Conservation (phyloP, 495 filamentous ascomycete genomes). For the Hyaloscypha finlandica region DNA sequence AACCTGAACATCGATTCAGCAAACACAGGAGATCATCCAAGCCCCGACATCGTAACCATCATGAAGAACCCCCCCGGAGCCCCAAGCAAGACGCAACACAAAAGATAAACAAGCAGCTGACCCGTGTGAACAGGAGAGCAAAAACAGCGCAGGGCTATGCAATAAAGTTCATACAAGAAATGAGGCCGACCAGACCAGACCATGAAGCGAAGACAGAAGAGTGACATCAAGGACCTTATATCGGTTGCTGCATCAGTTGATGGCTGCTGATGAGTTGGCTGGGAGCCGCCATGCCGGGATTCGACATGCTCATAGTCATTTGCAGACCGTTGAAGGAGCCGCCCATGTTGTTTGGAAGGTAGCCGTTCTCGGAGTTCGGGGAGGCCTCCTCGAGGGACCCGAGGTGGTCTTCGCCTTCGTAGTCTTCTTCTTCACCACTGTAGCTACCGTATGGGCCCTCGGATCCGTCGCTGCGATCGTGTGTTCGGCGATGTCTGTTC, state of each 20-base stretch:
- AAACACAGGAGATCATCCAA: conserved; percentile 6
- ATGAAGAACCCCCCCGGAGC: conserved; percentile 8
- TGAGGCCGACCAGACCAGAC: conserved; percentile 6
- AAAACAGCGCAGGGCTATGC: conserved; percentile 35
- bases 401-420: conserved; percentile 67
- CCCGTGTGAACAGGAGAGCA: conserved; percentile 3
- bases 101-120: conserved; percentile 13
- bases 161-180: conserved; percentile 31
- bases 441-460: conserved; percentile 64
- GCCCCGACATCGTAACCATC: conserved; percentile 27
- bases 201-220: conserved; percentile 26
- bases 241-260: conserved; percentile 32
- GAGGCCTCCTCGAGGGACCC: conserved; percentile 76
- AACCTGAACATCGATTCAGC: not conserved
- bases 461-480: conserved; percentile 73
- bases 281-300: conserved; percentile 47
- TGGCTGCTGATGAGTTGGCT: conserved; percentile 42
- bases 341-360: conserved; percentile 48
- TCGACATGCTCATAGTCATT: conserved; percentile 57
- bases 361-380: conserved; percentile 60
- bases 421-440: conserved; percentile 70
- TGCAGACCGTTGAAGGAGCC: conserved; percentile 39
- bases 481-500: conserved; percentile 87
- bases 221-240: conserved; percentile 11
- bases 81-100: conserved; percentile 1